Conservation (phyloP, 2,329 filamentous ascomycete species). For the Sarocladium oryzae region DNA sequence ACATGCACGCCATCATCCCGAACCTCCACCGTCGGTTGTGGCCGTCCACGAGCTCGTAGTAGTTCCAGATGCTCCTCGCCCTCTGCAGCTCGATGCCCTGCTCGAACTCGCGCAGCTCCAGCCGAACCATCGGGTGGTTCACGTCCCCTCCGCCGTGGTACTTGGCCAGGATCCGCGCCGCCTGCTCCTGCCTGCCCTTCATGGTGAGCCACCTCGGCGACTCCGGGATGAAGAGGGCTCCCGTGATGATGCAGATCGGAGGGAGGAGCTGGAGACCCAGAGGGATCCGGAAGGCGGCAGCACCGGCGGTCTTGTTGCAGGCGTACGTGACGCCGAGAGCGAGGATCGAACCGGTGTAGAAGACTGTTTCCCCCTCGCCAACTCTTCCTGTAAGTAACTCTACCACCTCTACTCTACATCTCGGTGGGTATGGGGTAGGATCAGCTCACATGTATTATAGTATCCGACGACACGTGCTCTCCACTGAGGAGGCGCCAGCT, state of each 20-base stretch:
- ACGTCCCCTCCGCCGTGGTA: conserved; percentile 8
- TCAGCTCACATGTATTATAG: conserved; percentile 30
- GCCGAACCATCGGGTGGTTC: conserved; percentile 4
- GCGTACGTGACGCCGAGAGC: conserved; percentile 3
- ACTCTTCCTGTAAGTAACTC: conserved; percentile 27
- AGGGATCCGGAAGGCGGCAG: neutral
- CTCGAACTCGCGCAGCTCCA: conserved; percentile 4
- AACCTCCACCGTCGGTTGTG: neutral
- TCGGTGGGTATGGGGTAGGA: conserved; percentile 18
- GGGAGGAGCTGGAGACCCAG: neutral
- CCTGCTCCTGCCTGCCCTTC: neutral
- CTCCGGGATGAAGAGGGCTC: conserved; percentile 15
- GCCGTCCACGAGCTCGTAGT: neutral
- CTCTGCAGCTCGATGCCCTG: neutral
- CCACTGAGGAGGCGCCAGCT: conserved; percentile 48
- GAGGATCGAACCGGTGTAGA: conserved; percentile 6
- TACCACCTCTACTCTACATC: no score
- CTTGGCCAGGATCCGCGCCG: conserved; percentile 6
- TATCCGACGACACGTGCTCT: conserved; percentile 35
- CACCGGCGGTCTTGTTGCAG: neutral
- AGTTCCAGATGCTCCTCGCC: conserved; percentile 4
- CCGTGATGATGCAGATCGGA: conserved; percentile 7
- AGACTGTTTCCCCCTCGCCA: conserved; percentile 37
- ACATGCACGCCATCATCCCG: conserved; percentile 7
- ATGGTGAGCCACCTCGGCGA: conserved; percentile 20